These are phyloP conservation scores for Glonium stellatum DNA, from an alignment of 495 filamentous ascomycete species.

Conservation along the genomic window DNA sequence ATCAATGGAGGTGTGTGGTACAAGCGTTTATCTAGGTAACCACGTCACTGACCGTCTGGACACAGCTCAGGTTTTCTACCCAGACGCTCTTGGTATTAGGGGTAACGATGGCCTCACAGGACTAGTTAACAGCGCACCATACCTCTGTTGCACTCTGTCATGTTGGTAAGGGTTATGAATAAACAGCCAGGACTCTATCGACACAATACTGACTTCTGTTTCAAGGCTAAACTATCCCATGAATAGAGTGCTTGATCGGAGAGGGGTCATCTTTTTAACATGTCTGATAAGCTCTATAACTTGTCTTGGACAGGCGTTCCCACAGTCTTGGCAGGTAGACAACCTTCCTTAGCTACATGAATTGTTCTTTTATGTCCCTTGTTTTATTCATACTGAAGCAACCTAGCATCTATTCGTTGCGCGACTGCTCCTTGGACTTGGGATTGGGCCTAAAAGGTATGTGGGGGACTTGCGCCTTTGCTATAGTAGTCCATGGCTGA, in stretches of 20 bases:
- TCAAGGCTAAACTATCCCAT: slow-evolving; percentile 11
- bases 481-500: neutral
- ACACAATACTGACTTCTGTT: neutral
- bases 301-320: slow-evolving; percentile 15
- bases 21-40: neutral
- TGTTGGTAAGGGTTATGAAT: slow-evolving; percentile 2
- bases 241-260: slow-evolving; percentile 7
- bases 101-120: slow-evolving; percentile 4
- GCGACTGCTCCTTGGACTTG: slow-evolving; percentile 13
- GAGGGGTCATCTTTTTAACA: slow-evolving; percentile 13
- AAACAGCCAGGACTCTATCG: neutral
- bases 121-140: slow-evolving; percentile 8
- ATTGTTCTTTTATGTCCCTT: neutral
- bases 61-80: slow-evolving; percentile 9
- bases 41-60: neutral
- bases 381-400: neutral
- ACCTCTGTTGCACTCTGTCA: slow-evolving; percentile 9
- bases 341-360: neutral
- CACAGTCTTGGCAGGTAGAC: slow-evolving; percentile 8
- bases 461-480: neutral
- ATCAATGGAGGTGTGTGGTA: slow-evolving; percentile 7
- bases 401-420: slow-evolving; percentile 13
- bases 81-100: slow-evolving; percentile 1
- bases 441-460: slow-evolving; percentile 13
- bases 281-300: slow-evolving; percentile 12